Evolutionary conservation across 371 early-diverging fungal genomes (phyloP), one percentile per base, ranked within the genome.

Genomic region (Mucor sp.): DNA sequence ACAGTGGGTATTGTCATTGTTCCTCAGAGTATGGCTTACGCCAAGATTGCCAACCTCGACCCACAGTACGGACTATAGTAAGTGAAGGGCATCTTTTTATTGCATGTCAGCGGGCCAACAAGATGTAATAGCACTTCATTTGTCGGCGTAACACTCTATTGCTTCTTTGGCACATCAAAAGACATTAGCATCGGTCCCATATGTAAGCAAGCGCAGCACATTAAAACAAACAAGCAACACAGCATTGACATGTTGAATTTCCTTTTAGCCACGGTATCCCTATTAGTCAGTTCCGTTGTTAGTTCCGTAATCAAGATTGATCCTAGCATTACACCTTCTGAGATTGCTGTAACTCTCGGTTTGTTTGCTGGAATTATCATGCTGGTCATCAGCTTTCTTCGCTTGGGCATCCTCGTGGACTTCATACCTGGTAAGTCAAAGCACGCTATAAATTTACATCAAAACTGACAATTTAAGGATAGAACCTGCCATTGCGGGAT

Each of bases 161-260:
- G 83, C 50, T 75, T 93, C 39, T 89, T 94, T 71, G 94, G 90
- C 23, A 94, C 95, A 1, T 89, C 92, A 28, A 91, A 92, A 66
- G 95, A 94, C 69, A 91, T 93, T 28, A 91, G 91, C 6, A 90
- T 94, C 55, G 95, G 96, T 1, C 93, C 95, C 0, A 92, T 93
- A 17, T 59, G 79, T 78, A 75, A 63, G 75, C 25, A 53, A 53
- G 23, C 53, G 23, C 21, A 27, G 23, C 15, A 15, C 21, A 25
- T 53, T 15, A 41, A 41, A 50, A 53, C 47, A 53, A 23, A 53
- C 53, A 53, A 25, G 0, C 21, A 19, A 25, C 27, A 53, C 14
- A 12, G 2, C 53, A 27, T 53, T 53, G 53, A 53, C 25, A 14
- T 53, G 27, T 14, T 17, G 17, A 41, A 8, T 33, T 60, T 55